Percentiles rank a stretch among this genome's conserved stretches.
Conservation (phyloP, 345 rosid genomes). For the Salix udensis region DNA sequence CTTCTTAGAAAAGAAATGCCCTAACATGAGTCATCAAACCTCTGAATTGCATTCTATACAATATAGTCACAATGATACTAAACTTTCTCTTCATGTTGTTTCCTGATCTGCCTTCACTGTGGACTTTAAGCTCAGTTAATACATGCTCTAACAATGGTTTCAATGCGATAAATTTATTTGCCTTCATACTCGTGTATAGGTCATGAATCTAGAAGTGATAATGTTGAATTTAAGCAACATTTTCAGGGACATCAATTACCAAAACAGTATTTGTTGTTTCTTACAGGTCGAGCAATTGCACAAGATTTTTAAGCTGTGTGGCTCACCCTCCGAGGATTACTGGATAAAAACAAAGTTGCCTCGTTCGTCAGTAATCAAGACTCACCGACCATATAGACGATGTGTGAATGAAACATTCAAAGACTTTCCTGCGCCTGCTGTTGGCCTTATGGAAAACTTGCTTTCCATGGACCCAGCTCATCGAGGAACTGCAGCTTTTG, state of each 20-base stretch:
- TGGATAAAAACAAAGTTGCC: slow-evolving; percentile 72
- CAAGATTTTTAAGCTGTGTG: slow-evolving; percentile 88
- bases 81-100: not conserved
- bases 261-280: not conserved
- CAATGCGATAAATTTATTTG: not conserved
- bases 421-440: slow-evolving; percentile 53
- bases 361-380: slow-evolving; percentile 65
- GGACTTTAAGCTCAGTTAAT: not conserved
- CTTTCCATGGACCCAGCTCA: slow-evolving; percentile 74
- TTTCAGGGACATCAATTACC: not conserved
- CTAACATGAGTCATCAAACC: not conserved
- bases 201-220: not conserved
- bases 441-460: slow-evolving; percentile 68
- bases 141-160: not conserved
- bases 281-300: slow-evolving; percentile 91
- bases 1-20: not conserved
- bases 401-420: slow-evolving; percentile 63
- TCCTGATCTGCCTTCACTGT: not conserved
- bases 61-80: no score
- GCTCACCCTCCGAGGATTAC: slow-evolving; percentile 80
- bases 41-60: not conserved
- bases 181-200: not conserved
- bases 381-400: slow-evolving; percentile 68
- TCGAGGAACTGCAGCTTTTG: slow-evolving; percentile 74
- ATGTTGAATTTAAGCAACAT: not conserved